Evolutionary conservation across 2,329 filamentous ascomycete genomes (phyloP), one percentile per base, ranked within the genome.

Genomic region (Diaporthe destruens): DNA sequence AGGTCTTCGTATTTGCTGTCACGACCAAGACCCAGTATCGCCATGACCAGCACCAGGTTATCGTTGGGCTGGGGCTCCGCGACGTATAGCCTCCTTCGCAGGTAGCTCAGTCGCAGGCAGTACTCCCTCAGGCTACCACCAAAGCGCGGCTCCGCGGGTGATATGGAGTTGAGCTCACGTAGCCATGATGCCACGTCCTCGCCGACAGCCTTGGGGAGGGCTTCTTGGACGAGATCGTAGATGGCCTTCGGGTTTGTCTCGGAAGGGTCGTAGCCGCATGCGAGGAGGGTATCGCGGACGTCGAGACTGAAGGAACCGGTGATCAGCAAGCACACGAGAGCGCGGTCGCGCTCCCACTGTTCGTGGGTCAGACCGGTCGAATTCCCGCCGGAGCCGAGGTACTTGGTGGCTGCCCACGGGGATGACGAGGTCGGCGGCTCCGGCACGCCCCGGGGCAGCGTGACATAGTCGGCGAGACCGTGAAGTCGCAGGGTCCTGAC

Each of bases 31-130:
- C 53, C 72, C 59, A 74, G 53, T 42, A 74, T 71, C 6, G 70
- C 72, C 72, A 72, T 74, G 53, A 74, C 72, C 42, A 74, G 72
- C 44, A 74, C 72, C 59, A 74, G 56, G 53, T 72, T 74, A 16
- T 74, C 72, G 18, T 74, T 74, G 2, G 72, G 72, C 66, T 74
- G 72, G 34, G 72, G 72, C 70, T 74, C 72, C 7, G 72, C 66
- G 36, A 72, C 70, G 44, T 72, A 63, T 29, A 74, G 66, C 54
- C 72, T 36, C 56, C 66, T 54, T 32, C 72, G 72, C 14, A 74
- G 66, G 66, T 74, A 74, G n/a, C 54, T 47, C 66, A 74, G 51
- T 9, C 71, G 44, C 65, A 74, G 53, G 44, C 51, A 66, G 36
- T 66, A 74, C 57, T 55, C 70, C 32, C 72, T 32, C 70, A 74